phyloP scores from a whole-genome alignment of 2,329 filamentous ascomycete genomes.

The Sporothrix pseudoabietina region DNA sequence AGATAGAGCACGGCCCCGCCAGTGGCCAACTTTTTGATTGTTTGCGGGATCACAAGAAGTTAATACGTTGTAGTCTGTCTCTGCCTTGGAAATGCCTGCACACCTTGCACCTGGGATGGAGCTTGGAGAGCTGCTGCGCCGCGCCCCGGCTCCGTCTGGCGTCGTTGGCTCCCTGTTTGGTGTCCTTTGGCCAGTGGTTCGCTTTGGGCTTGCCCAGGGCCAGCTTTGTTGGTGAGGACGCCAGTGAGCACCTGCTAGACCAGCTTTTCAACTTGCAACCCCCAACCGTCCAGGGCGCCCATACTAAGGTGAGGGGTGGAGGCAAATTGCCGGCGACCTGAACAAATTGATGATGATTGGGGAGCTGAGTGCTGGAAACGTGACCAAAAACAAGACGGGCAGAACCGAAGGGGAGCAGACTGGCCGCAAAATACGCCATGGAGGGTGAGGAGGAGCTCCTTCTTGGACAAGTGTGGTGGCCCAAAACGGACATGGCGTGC shows the following conservation, averaged over 20 bases:
- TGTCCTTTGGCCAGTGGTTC: background rate
- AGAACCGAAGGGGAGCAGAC: no score
- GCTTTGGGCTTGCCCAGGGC: background rate
- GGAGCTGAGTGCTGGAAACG: background rate
- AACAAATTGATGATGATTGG: background rate
- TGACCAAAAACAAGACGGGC: background rate
- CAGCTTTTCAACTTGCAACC: background rate
- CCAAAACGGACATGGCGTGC: background rate
- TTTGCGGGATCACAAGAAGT: background rate
- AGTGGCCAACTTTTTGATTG: slow-evolving; percentile 16
- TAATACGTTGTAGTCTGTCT: background rate
- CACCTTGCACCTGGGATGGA: background rate
- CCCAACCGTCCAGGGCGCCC: no score
- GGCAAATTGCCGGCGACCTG: background rate
- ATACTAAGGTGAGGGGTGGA: background rate
- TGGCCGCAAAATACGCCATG: background rate
- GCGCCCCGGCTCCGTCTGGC: background rate
- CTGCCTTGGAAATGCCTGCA: slow-evolving; percentile 14
- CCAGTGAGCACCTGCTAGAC: no score
- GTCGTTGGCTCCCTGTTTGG: slow-evolving; percentile 14
- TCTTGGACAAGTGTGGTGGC: background rate
- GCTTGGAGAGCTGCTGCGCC: slow-evolving; percentile 13
- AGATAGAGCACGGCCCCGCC: slow-evolving; percentile 13
- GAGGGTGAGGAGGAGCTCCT: background rate
- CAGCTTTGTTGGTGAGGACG: background rate